Base-by-base conservation (phyloP, 768 basidiomycete genomes). In the Pleurotus djamor region DNA sequence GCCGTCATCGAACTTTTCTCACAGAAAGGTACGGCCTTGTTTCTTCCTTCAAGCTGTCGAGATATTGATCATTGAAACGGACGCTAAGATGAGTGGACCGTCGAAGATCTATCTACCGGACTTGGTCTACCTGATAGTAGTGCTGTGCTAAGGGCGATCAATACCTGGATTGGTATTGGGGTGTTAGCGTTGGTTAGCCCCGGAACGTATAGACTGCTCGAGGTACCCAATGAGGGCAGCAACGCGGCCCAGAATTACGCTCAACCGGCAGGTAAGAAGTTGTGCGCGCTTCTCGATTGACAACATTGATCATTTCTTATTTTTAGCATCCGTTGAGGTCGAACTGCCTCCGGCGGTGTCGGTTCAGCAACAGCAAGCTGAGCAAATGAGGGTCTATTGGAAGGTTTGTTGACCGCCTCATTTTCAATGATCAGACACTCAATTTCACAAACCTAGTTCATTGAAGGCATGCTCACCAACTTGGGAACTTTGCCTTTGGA, bases 401-500 rank as follows among this genome's bases (percentile, higher is more conserved):
- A 93, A 91, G 85, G 92, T 87, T 55, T 5, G 72, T 76, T 21
- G 48, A 48, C 41, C 36, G 28, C 36, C 5, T 59, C 35, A 8
- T 34, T 17, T n/a, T 12, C 21, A 12, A 36, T 54, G 34, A 44
- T 35, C n/a, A 16, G 37, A 57, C 16, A 16, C 13, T 54, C 5
- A 14, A 35, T 9, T 16, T 3, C 21, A 32, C 44, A n/a, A 21
- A 33, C 52, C 4, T 61, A 93, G 90, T 96, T 89, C 73, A 91
- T 96, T 61, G 88, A 92, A 72, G 93, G 91, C 33, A 94, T 94
- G 89, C 86, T 97, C 59, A 94, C 86, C 57, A 96, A 94, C 69
- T 76, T 98, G 47, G 91, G 90, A 8, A 70, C 84, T 2, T 78
- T 95, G 13, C 81, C 89, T 1, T 67, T 92, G 47, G 89, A 92